Conservation (phyloP, 768 basidiomycete species). For the Panaeolus papilionaceus region DNA sequence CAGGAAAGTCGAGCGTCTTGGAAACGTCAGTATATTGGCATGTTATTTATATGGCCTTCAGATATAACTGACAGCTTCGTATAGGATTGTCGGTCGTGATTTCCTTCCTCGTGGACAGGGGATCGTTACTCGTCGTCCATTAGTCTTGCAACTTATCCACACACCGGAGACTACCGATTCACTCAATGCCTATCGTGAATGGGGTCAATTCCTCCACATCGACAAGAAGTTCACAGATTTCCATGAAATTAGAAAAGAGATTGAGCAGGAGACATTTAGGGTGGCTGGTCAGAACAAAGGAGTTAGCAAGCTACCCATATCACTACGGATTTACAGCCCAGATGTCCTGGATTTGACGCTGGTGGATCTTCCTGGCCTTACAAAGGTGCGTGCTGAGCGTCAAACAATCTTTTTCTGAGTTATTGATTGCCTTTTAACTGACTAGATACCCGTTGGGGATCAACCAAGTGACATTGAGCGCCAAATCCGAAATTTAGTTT, state of each 20-base stretch:
- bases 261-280: slow-evolving; percentile 96
- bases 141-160: slow-evolving; percentile 95
- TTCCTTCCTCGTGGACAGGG: slow-evolving; percentile 90
- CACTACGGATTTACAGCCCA: slow-evolving; percentile 94
- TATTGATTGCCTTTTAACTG: slow-evolving; percentile 5
- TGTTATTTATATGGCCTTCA: slow-evolving; percentile 14
- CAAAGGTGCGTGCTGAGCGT: slow-evolving; percentile 69
- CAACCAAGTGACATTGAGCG: slow-evolving; percentile 98
- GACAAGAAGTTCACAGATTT: slow-evolving; percentile 99
- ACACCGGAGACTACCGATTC: slow-evolving; percentile 68
- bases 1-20: slow-evolving; percentile 94
- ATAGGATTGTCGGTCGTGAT: slow-evolving; percentile 92
- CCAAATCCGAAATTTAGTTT: slow-evolving; percentile 93
- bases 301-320: slow-evolving; percentile 94
- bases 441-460: slow-evolving; percentile 91
- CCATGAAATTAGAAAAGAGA: slow-evolving; percentile 91
- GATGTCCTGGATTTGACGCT: slow-evolving; percentile 94
- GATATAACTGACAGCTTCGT: slow-evolving; percentile 9
- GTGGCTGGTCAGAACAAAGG: slow-evolving; percentile 99
- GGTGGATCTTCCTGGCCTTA: slow-evolving; percentile 96
- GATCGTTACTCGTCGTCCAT: slow-evolving; percentile 95
- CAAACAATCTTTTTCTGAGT: background rate
- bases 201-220: slow-evolving; percentile 96
- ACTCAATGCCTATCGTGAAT: slow-evolving; percentile 71
- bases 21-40: slow-evolving; percentile 74